phyloP scores from a whole-genome alignment of 371 early-diverging fungal species.

The Funneliformis caledonium region DNA sequence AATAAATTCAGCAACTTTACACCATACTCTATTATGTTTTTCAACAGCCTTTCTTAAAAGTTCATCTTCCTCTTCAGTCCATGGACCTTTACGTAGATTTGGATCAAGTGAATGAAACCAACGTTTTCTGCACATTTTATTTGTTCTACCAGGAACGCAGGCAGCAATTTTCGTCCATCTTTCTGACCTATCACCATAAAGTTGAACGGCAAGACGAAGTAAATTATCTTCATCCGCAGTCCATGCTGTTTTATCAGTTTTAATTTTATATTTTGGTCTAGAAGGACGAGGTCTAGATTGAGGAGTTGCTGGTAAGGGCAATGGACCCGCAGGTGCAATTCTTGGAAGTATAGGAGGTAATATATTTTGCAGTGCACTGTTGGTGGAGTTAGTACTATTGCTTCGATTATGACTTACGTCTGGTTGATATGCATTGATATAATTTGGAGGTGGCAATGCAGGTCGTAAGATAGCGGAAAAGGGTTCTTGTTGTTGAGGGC shows the following conservation, averaged over 20 bases:
- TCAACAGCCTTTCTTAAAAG: conserved; percentile 70
- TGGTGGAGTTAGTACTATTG: neutral
- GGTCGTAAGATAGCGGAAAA: neutral
- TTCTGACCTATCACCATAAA: conserved; percentile 80
- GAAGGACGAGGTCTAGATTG: conserved; percentile 15
- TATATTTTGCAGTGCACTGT: neutral
- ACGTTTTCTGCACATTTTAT: conserved; percentile 80
- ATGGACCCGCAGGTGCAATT: neutral
- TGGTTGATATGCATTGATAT: conserved; percentile 3
- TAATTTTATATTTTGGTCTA: neutral
- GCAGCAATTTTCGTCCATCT: conserved; percentile 84
- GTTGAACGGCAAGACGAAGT: conserved; percentile 69
- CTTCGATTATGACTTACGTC: neutral
- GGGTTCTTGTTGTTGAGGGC: neutral
- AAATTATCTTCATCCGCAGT: conserved; percentile 76
- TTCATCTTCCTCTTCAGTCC: conserved; percentile 81
- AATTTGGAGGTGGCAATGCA: neutral
- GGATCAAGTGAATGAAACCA: conserved; percentile 87
- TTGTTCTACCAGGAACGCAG: conserved; percentile 80
- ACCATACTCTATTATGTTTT: conserved; percentile 76
- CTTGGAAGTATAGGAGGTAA: conserved; percentile 12
- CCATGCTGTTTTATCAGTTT: conserved; percentile 52
- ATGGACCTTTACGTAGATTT: conserved; percentile 73
- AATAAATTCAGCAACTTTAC: conserved; percentile 77
- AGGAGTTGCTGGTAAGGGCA: neutral